Evolutionary conservation across 129 eudicot genomes (phyloP).

Genomic region (Flaveria sonorensis): DNA sequence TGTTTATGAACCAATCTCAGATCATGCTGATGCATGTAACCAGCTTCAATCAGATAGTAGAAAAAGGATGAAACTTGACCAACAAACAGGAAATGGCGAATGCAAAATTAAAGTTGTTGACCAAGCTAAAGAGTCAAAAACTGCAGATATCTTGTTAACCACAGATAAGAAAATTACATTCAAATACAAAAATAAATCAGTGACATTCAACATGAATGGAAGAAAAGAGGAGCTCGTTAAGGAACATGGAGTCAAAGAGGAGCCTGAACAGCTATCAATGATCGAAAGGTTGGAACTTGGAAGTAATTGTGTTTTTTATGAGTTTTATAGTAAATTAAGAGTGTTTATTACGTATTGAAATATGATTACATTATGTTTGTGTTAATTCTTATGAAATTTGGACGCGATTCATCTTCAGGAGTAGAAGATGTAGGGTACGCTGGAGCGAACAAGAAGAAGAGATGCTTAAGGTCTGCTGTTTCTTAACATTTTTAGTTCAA

Average conservation of each 20-base stretch:
- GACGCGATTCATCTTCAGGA: conserved; percentile 29
- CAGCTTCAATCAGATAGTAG: conserved; percentile 13
- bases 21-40: conserved; percentile 15
- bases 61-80: conserved; percentile 22
- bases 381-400: conserved; percentile 4
- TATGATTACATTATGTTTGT: background rate
- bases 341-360: background rate
- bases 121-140: conserved; percentile 9
- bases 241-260: conserved; percentile 23
- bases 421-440: conserved; percentile 26
- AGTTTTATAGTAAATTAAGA: conserved; percentile 10
- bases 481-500: background rate
- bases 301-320: background rate
- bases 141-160: conserved; percentile 13
- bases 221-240: conserved; percentile 13
- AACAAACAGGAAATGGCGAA: conserved; percentile 17
- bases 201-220: conserved; percentile 25
- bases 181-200: conserved; percentile 17
- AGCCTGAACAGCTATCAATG: conserved; percentile 29
- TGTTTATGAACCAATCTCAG: conserved; percentile 24
- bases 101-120: conserved; percentile 6
- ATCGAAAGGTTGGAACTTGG: conserved; percentile 19
- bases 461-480: conserved; percentile 59
- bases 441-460: conserved; percentile 77
- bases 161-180: conserved; percentile 9